phyloP scores from a whole-genome alignment of 2,329 filamentous ascomycete species.

The Dactylellina sp. region DNA sequence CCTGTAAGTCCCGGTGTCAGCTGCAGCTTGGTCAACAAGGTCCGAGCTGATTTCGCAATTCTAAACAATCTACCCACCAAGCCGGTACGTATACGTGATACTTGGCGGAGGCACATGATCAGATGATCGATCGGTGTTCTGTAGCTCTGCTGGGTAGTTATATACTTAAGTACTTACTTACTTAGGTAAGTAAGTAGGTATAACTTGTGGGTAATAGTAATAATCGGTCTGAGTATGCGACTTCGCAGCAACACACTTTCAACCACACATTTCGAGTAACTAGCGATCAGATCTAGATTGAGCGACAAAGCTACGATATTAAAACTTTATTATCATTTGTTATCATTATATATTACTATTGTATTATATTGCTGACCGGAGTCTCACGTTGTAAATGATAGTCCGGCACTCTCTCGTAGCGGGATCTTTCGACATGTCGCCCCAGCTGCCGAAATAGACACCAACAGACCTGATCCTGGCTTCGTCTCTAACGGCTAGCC shows the following conservation, averaged over 20 bases:
- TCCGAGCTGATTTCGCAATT: no score
- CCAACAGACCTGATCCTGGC: conserved; percentile 35
- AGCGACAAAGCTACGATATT: background rate
- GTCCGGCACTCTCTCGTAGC: conserved; percentile 16
- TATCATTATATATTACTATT: background rate
- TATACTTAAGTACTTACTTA: no score
- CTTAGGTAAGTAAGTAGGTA: no score
- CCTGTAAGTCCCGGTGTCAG: no score
- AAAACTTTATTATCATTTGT: conserved; percentile 1
- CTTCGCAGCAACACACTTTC: conserved; percentile 36
- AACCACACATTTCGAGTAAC: conserved; percentile 5
- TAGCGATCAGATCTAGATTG: background rate
- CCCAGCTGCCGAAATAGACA: conserved; percentile 38
- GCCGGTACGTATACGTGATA: no score
- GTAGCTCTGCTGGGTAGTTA: no score
- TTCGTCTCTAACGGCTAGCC: conserved; percentile 31
- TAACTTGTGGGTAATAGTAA: background rate
- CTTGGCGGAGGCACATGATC: no score
- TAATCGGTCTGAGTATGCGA: background rate
- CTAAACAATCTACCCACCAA: no score
- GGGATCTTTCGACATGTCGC: conserved; percentile 34
- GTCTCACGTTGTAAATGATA: conserved; percentile 8
- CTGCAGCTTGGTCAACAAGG: no score
- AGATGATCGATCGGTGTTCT: no score
- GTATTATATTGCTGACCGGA: background rate